Evolutionary conservation across 805 yeast genomes (phyloP), one percentile per base, ranked within the genome.

Genomic region (Saccharomycopsis sp.): DNA sequence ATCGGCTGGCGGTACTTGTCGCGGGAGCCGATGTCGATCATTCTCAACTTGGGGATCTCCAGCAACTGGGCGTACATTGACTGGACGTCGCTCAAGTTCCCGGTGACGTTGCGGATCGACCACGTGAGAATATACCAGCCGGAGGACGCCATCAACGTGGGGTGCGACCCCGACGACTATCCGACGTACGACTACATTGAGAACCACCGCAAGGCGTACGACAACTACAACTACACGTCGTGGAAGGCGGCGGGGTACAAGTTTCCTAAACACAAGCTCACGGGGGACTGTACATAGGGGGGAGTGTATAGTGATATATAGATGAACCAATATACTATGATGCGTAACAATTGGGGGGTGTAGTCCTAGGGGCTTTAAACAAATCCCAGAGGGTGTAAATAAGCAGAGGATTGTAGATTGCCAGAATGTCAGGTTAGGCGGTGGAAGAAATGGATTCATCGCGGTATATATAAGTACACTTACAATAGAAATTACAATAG

Each of bases 81-180:
- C 73, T 92, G 97, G 97, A 82, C 83, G 50, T 75, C 83, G 2
- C 75, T 91, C 59, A 72, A 73, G 51, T 92, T 92, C 80, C 99
- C 99, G 1, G 80, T 80, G 14, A 77, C 80, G 1, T 76, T 91
- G 84, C 75, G 81, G 58, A 73, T 92, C 51, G 97, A 92, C 70
- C 89, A 87, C 66, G 96, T 92, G 37, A 82, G 99, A 65, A 67
- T 92, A n/a, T 92, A 94, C 71, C 99, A 92, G 74, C 97, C 97
- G 1, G 67, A 75, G 41, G 83, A 81, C 64, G 71, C 76, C 9
- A 70, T 77, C 34, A 79, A 81, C 53, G 57, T 86, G 21, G 85
- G 94, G 0, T 92, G 98, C 74, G 97, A 91, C 68, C 98, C 99
- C 0, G 73, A 66, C 0, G 95, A 81, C 67, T 83, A 78, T 68